Percentiles rank a stretch among this genome's conserved stretches.
Evolutionary conservation across 768 basidiomycete genomes (phyloP).

Genomic region (Russula earlei): DNA sequence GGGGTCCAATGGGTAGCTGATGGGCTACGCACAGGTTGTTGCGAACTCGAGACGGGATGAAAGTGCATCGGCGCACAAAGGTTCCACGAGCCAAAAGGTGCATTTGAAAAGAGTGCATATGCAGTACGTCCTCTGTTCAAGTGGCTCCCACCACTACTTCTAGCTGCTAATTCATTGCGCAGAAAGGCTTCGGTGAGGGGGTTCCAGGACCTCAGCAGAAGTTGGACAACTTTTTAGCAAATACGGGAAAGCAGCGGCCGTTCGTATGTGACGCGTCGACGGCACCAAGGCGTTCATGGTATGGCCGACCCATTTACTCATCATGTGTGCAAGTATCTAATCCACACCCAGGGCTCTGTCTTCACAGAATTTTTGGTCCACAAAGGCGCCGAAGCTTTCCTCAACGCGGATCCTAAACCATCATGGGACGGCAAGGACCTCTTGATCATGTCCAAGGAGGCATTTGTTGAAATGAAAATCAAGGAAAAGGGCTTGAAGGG

Average conservation of each 20-base stretch:
- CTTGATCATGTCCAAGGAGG: conserved; percentile 84
- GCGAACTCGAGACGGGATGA: conserved; percentile 59
- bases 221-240: conserved; percentile 73
- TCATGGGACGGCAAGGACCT: conserved; percentile 69
- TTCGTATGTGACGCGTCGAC: conserved; percentile 79
- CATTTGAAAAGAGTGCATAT: conserved; percentile 80
- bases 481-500: conserved; percentile 85
- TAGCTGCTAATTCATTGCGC: conserved; percentile 1
- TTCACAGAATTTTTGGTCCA: conserved; percentile 82
- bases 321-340: not conserved
- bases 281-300: conserved; percentile 86
- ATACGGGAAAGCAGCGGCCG: conserved; percentile 70
- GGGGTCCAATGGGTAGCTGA: conserved; percentile 63
- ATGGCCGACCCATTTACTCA: conserved; percentile 8
- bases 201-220: conserved; percentile 54
- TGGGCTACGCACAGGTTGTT: conserved; percentile 46
- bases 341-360: conserved; percentile 61
- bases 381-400: conserved; percentile 59
- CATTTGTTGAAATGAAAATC: conserved; percentile 93
- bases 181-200: conserved; percentile 85
- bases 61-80: conserved; percentile 67
- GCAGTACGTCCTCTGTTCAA: conserved; percentile 47
- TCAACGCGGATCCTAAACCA: conserved; percentile 75
- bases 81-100: conserved; percentile 67
- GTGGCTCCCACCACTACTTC: not conserved